Evolutionary conservation across 306 rosid species (phyloP).

Genomic region (Dicorynia guianensis): DNA sequence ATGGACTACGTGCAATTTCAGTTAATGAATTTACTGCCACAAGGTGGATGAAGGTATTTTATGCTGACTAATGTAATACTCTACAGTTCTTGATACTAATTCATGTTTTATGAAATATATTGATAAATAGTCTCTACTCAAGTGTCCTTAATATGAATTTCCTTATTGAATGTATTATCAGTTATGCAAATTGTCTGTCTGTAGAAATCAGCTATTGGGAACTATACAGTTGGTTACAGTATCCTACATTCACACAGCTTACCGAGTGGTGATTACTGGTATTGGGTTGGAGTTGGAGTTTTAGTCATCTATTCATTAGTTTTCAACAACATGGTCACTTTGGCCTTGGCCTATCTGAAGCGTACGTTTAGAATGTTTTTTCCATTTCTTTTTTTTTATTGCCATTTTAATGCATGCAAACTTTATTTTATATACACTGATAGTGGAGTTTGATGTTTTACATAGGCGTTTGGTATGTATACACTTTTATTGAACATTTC

Average conservation of each 20-base stretch:
- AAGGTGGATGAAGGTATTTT: conserved; percentile 83
- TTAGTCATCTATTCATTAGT: conserved; percentile 53
- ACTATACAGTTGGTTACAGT: conserved; percentile 62
- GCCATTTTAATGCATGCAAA: not conserved
- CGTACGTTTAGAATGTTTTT: conserved; percentile 61
- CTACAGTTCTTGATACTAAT: conserved; percentile 15
- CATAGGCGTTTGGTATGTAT: too few relatives aligned
- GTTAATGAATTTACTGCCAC: conserved; percentile 85
- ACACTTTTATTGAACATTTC: too few relatives aligned
- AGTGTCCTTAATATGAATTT: not conserved
- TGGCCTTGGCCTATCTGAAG: conserved; percentile 76
- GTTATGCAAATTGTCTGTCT: conserved; percentile 39
- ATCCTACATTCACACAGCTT: conserved; percentile 59
- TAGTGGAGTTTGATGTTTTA: too few relatives aligned
- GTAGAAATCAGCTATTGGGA: conserved; percentile 61
- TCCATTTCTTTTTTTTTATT: not conserved
- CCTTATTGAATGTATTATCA: conserved; percentile 24
- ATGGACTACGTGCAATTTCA: conserved; percentile 77
- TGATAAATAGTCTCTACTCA: not conserved
- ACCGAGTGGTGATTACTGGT: conserved; percentile 73
- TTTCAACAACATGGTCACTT: conserved; percentile 70
- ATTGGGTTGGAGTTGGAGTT: conserved; percentile 72
- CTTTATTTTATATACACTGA: not conserved
- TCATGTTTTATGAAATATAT: not conserved
- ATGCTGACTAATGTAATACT: conserved; percentile 35